A percentile compares a stretch with the other conserved stretches of the same genome.
Evolutionary conservation across 257 asterid genomes (phyloP).

Genomic region (Petunia axillaris): DNA sequence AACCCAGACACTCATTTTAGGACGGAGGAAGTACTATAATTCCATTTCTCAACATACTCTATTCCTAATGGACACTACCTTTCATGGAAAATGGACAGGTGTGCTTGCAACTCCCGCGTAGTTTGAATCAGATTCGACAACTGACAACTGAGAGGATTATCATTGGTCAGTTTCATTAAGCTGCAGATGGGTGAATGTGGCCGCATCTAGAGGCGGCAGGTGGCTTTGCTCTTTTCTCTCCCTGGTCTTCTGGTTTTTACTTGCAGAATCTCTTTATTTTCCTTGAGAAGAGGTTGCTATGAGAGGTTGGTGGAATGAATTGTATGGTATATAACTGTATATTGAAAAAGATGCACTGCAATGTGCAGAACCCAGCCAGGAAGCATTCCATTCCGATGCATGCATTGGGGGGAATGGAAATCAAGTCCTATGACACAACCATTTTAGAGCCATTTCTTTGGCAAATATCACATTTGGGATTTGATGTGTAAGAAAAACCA

Average conservation of each 20-base stretch:
- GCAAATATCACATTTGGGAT: not conserved
- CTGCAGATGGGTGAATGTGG: slow-evolving; percentile 1
- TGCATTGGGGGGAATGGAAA: not conserved
- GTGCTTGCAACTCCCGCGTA: not conserved
- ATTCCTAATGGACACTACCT: slow-evolving; percentile 14
- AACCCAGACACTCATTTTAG: too few relatives aligned
- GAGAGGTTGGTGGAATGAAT: not conserved
- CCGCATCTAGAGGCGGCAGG: not conserved
- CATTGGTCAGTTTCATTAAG: not conserved
- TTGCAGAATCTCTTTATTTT: slow-evolving; percentile 20
- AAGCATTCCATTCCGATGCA: not conserved
- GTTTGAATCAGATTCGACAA: not conserved
- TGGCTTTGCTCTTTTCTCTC: not conserved
- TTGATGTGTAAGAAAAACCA: not conserved
- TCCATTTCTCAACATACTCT: not conserved
- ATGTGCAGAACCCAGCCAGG: slow-evolving; percentile 19
- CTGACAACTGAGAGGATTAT: not conserved
- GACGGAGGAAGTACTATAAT: not conserved
- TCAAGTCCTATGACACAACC: not conserved
- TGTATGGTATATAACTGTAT: not conserved
- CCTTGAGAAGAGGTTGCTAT: not conserved
- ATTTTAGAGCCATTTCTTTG: not conserved
- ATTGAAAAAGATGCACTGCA: not conserved
- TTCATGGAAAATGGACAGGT: slow-evolving; percentile 5
- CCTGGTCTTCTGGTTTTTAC: not conserved